Conservation (phyloP, 2,329 filamentous ascomycete genomes). For the Chaetomium globosum region DNA sequence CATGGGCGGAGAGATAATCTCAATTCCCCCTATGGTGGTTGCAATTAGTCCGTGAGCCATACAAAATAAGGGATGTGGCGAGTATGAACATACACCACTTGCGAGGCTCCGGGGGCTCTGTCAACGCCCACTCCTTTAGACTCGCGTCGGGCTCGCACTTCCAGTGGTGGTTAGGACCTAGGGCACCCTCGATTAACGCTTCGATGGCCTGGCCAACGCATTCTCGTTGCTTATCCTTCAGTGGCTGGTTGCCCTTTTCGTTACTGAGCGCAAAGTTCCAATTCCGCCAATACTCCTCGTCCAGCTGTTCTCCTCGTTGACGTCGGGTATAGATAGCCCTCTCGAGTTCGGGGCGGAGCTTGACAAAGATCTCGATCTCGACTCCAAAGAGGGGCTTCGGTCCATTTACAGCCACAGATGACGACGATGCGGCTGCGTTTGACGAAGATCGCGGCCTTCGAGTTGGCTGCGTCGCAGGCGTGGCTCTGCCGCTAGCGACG, state of each 20-base stretch:
- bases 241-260: neutral
- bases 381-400: neutral
- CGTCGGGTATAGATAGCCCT: neutral
- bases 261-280: neutral
- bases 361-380: neutral
- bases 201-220: neutral
- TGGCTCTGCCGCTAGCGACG: neutral
- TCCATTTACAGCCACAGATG: neutral
- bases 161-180: neutral
- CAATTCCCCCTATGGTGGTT: neutral
- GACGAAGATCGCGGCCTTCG: neutral
- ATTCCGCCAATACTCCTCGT: neutral
- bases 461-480: neutral
- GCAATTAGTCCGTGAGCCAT: neutral
- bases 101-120: neutral
- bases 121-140: neutral
- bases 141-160: neutral
- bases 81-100: neutral
- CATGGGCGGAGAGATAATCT: constrained; percentile 2
- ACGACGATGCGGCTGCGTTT: neutral
- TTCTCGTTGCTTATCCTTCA: neutral
- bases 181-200: neutral
- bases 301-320: neutral
- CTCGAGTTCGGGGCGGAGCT: neutral
- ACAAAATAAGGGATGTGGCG: neutral